phyloP scores from a whole-genome alignment of 106 monocot species.

The Dendrobium chrysotoxum region DNA sequence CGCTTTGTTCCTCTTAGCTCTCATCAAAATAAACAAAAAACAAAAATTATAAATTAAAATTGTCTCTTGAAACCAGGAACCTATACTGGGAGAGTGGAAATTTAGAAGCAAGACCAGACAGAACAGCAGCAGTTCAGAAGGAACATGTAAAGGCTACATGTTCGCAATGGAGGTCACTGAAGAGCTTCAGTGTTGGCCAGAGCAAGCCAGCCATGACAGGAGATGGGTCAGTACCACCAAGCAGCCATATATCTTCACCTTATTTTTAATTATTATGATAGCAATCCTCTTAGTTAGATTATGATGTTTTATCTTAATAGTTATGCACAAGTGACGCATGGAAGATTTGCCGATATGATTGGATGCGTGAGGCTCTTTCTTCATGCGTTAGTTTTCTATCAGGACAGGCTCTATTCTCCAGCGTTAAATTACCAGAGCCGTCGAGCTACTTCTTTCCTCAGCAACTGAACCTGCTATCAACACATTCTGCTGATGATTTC shows the following conservation, averaged over 20 bases:
- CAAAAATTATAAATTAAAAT: too few species aligned
- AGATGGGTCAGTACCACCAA: conserved; percentile 41
- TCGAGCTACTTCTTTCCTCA: too few species aligned
- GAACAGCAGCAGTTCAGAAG: conserved; percentile 24
- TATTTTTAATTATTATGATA: background rate
- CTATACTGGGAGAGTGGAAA: conserved; percentile 46
- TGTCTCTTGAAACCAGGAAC: conserved; percentile 20
- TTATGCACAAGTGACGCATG: background rate
- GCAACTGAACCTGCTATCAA: too few species aligned
- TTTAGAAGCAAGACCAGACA: conserved; percentile 74
- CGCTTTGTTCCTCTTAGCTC: too few species aligned
- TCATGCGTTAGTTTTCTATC: too few species aligned
- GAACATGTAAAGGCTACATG: conserved; percentile 61
- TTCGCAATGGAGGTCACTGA: conserved; percentile 64
- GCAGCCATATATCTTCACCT: too few species aligned
- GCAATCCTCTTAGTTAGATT: background rate
- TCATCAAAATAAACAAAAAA: too few species aligned
- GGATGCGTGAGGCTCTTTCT: conserved; percentile 1
- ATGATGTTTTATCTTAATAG: background rate
- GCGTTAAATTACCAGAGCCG: too few species aligned
- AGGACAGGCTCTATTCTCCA: too few species aligned
- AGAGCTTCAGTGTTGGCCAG: conserved; percentile 63
- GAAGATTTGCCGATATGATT: background rate
- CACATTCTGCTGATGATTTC: too few species aligned
- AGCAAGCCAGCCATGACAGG: conserved; percentile 40